Conservation (phyloP, 2,329 filamentous ascomycete genomes). For the Thermothelomyces thermophilus region DNA sequence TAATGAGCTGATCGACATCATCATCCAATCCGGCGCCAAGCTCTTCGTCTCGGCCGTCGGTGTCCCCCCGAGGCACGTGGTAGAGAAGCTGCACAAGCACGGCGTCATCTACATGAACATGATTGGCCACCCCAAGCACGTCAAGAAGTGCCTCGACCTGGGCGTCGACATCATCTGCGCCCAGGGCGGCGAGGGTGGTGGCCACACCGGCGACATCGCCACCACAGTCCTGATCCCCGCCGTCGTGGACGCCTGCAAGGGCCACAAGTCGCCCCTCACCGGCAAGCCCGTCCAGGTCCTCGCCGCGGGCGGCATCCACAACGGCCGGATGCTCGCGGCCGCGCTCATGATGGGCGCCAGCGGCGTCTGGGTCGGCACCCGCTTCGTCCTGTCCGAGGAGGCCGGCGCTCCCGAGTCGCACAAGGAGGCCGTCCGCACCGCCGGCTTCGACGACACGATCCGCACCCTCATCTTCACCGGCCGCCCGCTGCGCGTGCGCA, state of each 20-base stretch:
- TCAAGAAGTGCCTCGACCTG: conserved; percentile 86
- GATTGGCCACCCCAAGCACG: conserved; percentile 99
- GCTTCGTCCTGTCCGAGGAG: conserved; percentile 91
- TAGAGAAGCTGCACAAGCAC: conserved; percentile 80
- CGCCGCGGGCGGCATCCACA: conserved; percentile 90
- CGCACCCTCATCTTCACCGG: conserved; percentile 98
- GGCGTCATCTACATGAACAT: conserved; percentile 99
- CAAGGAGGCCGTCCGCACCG: conserved; percentile 89
- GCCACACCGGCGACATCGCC: conserved; percentile 90
- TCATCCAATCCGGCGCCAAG: conserved; percentile 85
- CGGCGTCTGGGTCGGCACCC: conserved; percentile 93
- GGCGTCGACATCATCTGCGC: conserved; percentile 97
- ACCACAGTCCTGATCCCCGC: conserved; percentile 89
- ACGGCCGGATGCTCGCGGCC: conserved; percentile 82
- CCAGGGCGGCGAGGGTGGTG: conserved; percentile 94
- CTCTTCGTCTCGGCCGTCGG: conserved; percentile 97
- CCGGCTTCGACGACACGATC: conserved; percentile 91
- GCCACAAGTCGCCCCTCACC: conserved; percentile 79
- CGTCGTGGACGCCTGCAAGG: conserved; percentile 73
- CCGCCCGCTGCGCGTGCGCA: conserved; percentile 86
- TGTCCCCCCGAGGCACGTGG: conserved; percentile 79
- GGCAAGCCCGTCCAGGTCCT: conserved; percentile 84
- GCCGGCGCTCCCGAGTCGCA: conserved; percentile 88
- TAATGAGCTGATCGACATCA: conserved; percentile 78
- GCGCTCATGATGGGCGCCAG: conserved; percentile 86